Conservation (phyloP, 2,329 filamentous ascomycete species). For the Beauveria rudraprayagi region DNA sequence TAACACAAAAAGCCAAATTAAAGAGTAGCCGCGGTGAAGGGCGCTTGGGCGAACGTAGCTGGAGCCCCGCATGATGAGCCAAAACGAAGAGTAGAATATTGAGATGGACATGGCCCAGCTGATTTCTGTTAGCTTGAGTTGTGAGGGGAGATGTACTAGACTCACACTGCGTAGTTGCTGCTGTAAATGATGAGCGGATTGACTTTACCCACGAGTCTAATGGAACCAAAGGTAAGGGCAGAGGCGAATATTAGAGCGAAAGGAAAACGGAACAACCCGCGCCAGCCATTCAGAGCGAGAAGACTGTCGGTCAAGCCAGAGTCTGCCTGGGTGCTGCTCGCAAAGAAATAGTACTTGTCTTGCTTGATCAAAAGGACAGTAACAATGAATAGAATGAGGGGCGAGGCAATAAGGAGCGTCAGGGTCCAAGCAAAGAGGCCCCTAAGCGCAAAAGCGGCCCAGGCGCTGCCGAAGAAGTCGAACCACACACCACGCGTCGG, state of each 20-base stretch:
- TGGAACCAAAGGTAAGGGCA: conserved; percentile 61
- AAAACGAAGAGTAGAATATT: conserved; percentile 71
- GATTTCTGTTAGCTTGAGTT: conserved; percentile 11
- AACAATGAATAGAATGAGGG: conserved; percentile 62
- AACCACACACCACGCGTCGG: conserved; percentile 81
- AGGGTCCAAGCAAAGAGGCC: conserved; percentile 86
- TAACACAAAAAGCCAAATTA: conserved; percentile 76
- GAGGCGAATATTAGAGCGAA: conserved; percentile 62
- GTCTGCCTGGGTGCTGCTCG: conserved; percentile 47
- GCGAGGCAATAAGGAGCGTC: conserved; percentile 70
- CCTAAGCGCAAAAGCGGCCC: conserved; percentile 71
- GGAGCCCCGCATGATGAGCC: conserved; percentile 73
- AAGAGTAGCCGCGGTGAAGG: conserved; percentile 69
- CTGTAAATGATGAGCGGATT: conserved; percentile 91
- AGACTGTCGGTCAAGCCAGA: conserved; percentile 51
- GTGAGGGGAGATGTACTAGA: conserved; percentile 1
- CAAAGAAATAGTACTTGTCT: conserved; percentile 86
- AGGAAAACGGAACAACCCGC: conserved; percentile 78
- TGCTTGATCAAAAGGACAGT: conserved; percentile 59
- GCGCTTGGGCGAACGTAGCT: conserved; percentile 78
- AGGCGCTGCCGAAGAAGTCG: conserved; percentile 73
- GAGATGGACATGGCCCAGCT: conserved; percentile 79
- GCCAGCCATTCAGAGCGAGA: conserved; percentile 63
- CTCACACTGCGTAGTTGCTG: conserved; percentile 69
- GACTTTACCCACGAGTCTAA: conserved; percentile 68